Evolutionary conservation across 495 filamentous ascomycete species (phyloP).

Genomic region (Podospora sp.): DNA sequence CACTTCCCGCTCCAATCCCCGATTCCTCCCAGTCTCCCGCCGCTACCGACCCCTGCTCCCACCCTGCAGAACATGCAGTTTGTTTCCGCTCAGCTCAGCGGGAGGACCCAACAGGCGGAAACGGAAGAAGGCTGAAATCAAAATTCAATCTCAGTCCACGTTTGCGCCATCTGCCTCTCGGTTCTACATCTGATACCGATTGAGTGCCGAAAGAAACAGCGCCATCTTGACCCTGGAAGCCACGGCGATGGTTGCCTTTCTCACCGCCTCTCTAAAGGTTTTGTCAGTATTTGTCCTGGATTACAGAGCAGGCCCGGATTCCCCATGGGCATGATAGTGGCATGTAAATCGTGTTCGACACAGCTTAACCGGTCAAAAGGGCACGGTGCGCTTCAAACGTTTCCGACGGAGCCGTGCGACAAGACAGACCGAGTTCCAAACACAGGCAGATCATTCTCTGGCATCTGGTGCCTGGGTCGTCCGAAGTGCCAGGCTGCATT

Average conservation of each 20-base stretch:
- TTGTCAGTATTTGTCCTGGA: conserved; percentile 3
- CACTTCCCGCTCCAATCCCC: neutral
- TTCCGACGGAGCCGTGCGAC: conserved; percentile 19
- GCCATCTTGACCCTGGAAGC: too few species aligned
- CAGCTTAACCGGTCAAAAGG: conserved; percentile 11
- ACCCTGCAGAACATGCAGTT: neutral
- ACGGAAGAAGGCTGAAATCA: neutral
- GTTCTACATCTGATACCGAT: neutral
- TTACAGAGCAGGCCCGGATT: neutral
- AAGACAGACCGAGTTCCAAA: conserved; percentile 16
- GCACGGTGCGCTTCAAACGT: neutral
- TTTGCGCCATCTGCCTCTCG: neutral
- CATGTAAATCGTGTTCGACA: conserved; percentile 5
- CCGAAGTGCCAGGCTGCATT: conserved; percentile 5
- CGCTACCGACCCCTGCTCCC: neutral
- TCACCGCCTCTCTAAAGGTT: neutral
- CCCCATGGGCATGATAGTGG: neutral
- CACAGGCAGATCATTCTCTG: conserved; percentile 14
- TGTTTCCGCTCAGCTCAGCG: neutral
- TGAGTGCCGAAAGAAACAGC: too few species aligned
- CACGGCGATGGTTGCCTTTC: neutral
- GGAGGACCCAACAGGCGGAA: neutral
- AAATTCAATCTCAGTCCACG: neutral
- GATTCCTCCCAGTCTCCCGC: neutral
- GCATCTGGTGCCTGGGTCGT: neutral